Conservation (phyloP, 305 asterid genomes). For the Fraxinus sp. region DNA sequence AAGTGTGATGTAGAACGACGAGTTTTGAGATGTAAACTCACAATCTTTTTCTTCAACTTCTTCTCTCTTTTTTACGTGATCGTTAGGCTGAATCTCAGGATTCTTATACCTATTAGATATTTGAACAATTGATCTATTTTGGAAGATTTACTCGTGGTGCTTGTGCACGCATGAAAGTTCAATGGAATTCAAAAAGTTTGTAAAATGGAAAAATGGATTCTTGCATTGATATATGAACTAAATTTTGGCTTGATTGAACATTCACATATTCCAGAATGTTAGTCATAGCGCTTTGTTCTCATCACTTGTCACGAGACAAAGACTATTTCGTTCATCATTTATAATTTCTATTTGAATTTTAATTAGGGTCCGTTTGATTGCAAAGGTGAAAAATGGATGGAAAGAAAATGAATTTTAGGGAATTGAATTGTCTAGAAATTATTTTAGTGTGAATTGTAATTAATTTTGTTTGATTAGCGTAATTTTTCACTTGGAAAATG, state of each 20-base stretch:
- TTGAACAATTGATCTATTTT: background rate
- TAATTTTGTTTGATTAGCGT: too few relatives aligned
- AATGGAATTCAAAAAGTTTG: background rate
- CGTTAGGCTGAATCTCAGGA: constrained; percentile 14
- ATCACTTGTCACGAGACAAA: background rate
- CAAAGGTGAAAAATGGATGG: too few relatives aligned
- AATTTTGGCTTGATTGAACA: background rate
- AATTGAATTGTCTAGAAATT: too few relatives aligned
- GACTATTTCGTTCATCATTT: background rate
- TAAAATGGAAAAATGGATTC: background rate
- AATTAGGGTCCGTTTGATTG: too few relatives aligned
- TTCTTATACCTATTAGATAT: background rate
- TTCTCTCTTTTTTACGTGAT: constrained; percentile 10
- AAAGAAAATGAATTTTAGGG: too few relatives aligned
- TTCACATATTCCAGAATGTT: background rate
- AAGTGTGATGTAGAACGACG: constrained; percentile 26
- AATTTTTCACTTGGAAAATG: too few relatives aligned
- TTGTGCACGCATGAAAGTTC: background rate
- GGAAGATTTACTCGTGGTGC: background rate
- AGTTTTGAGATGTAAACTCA: constrained; percentile 25
- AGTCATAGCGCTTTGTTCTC: background rate
- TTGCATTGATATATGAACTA: background rate
- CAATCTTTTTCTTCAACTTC: background rate
- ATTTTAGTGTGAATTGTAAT: too few relatives aligned
- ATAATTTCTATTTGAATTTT: background rate